Conservation (phyloP, 2,329 filamentous ascomycete genomes). For the Colletotrichum paranaense region DNA sequence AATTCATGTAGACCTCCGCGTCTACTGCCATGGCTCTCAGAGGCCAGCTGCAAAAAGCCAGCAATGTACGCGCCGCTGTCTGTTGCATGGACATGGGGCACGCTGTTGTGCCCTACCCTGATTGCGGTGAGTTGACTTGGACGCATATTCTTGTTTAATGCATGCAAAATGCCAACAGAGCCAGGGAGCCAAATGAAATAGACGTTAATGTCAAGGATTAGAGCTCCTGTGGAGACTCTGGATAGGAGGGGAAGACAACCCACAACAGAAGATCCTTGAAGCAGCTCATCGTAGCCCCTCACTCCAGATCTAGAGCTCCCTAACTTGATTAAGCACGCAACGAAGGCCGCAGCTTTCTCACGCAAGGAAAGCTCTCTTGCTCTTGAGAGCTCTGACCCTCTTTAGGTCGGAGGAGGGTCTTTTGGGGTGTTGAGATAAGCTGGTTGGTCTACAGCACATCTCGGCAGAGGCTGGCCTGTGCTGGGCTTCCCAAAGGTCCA, state of each 20-base stretch:
- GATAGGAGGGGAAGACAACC: background rate
- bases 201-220: background rate
- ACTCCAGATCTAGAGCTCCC: background rate
- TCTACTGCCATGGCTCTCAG: no score
- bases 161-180: background rate
- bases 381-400: background rate
- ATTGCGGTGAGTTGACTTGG: background rate
- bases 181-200: background rate
- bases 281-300: background rate
- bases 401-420: no score
- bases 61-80: background rate
- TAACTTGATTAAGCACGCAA: background rate
- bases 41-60: background rate
- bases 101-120: background rate
- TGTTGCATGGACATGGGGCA: background rate
- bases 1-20: no score
- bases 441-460: constrained; percentile 6
- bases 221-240: constrained; percentile 5
- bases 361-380: no score
- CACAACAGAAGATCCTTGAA: background rate
- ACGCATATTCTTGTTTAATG: background rate
- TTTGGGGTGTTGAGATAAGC: background rate
- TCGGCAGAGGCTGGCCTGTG: constrained; percentile 9
- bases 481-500: background rate
- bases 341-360: background rate